Percentiles rank a stretch among this genome's conserved stretches.
These are phyloP conservation scores for Pythium sp. DNA, from an alignment of 352 stramenopile genomes.

Conservation along the genomic window DNA sequence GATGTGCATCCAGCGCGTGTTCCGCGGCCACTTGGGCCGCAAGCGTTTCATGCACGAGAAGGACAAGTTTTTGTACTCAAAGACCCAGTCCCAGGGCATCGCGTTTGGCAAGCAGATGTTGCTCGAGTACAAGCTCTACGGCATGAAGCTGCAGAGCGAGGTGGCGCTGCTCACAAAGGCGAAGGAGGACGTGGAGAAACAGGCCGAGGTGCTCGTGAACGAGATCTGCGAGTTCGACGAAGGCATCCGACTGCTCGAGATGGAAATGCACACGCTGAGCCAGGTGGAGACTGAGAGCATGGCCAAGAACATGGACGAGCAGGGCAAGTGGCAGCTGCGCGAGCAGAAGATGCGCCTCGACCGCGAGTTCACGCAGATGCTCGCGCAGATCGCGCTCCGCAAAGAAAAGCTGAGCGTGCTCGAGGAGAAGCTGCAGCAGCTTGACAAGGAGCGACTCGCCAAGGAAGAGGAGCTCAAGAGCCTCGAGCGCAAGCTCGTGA, in stretches of 20 bases:
- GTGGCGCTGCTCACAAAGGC: conserved; percentile 88
- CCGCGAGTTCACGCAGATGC: conserved; percentile 93
- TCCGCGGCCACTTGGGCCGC: conserved; percentile 84
- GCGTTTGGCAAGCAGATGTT: conserved; percentile 95
- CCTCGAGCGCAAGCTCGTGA: conserved; percentile 92
- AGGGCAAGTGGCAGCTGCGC: conserved; percentile 79
- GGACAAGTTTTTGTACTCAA: conserved; percentile 94
- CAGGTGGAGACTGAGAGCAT: conserved; percentile 89
- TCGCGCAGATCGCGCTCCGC: conserved; percentile 91
- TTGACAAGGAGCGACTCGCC: conserved; percentile 82
- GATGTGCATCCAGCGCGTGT: conserved; percentile 86
- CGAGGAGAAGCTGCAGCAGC: conserved; percentile 83
- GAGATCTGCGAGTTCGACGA: conserved; percentile 95
- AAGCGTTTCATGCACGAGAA: conserved; percentile 76
- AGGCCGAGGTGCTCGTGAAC: conserved; percentile 85
- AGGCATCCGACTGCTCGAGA: conserved; percentile 87
- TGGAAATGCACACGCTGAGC: conserved; percentile 91
- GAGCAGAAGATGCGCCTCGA: conserved; percentile 95
- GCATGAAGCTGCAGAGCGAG: conserved; percentile 93
- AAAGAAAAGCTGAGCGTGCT: conserved; percentile 85
- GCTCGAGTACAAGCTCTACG: conserved; percentile 94
- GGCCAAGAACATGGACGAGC: conserved; percentile 75
- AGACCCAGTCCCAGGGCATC: conserved; percentile 92
- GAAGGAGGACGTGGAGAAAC: conserved; percentile 86
- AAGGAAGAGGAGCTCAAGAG: conserved; percentile 94